Evolutionary conservation across 2,329 filamentous ascomycete species (phyloP), one percentile per base, ranked within the genome.

Genomic region (Fonsecaea multimorphosa): DNA sequence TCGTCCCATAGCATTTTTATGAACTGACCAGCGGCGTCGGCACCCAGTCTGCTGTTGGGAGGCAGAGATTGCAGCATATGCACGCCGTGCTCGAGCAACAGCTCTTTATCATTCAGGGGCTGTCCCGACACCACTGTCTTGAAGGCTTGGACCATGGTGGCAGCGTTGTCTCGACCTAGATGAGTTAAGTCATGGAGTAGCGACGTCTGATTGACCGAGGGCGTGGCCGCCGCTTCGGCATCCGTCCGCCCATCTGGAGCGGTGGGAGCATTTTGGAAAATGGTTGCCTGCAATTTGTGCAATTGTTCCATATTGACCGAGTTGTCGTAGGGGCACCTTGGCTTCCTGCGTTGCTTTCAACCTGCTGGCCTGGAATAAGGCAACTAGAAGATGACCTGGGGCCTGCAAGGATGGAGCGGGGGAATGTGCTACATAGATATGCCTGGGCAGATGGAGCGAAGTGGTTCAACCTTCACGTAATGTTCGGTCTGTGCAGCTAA

Each of bases 1-100:
- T 85, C 83, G 66, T 81, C 73, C 78, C 80, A 86, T 3, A 86
- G 77, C 82, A 84, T 83, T 5, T 75, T 75, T 64, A 85, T 84
- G 73, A 85, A 85, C 24, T 78, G 78, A 73, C 83, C 78, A 3
- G 82, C 82, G 6, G 83, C 76, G n/a, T 76, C 79, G 49, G 77
- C 72, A 57, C 80, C 78, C n/a, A 84, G 74, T 12, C 81, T 78
- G 69, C 82, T 84, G 73, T 84, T 82, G 14, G 75, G 68, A 8
- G 83, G 83, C n/a, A 85, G 73, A 1, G 76, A 74, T 67, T 85
- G 83, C 22, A 85, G 78, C 80, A 85, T 83, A 12, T 80, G 73
- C 1, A 86, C 82, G 19, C 82, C 83, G 74, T 85, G 74, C 68
- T 86, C 84, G 22, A 84, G 78, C 62, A 83, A 63, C 4, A 80